A percentile compares a stretch with the other conserved stretches of the same genome.
Conservation (phyloP, 306 rosid genomes). For the Heteromeles arbutifolia region DNA sequence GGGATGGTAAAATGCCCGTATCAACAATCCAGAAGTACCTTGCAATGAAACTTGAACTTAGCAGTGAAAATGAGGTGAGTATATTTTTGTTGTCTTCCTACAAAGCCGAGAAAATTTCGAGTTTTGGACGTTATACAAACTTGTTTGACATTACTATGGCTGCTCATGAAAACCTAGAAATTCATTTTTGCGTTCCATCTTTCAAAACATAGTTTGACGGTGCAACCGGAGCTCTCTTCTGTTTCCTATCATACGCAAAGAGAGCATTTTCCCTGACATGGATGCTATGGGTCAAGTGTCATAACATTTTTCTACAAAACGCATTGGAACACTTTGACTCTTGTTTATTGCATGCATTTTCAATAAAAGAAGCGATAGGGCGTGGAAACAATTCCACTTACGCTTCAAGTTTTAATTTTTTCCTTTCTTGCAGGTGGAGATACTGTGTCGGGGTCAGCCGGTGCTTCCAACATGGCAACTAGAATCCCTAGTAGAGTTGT, state of each 20-base stretch:
- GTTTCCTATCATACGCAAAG: neutral
- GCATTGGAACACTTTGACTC: neutral
- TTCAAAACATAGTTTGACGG: neutral
- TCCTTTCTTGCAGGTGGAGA: slow-evolving; percentile 56
- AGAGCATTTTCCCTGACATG: neutral
- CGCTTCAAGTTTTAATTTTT: neutral
- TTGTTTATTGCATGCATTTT: neutral
- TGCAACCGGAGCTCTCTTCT: neutral
- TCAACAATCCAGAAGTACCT: slow-evolving; percentile 87
- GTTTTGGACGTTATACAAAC: neutral
- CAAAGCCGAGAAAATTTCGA: slow-evolving; percentile 2
- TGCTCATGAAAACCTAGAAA: neutral
- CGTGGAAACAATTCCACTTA: neutral
- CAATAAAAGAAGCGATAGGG: neutral
- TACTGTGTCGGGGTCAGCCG: slow-evolving; percentile 77
- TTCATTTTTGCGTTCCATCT: neutral
- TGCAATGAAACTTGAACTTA: slow-evolving; percentile 77
- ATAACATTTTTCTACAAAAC: neutral
- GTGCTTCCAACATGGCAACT: slow-evolving; percentile 64
- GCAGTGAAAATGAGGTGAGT: slow-evolving; percentile 75
- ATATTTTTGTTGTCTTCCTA: slow-evolving; percentile 13
- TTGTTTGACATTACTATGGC: neutral
- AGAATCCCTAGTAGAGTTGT: slow-evolving; percentile 69
- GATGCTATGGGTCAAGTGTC: neutral
- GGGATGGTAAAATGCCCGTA: slow-evolving; percentile 87